Base-by-base conservation (phyloP, 129 eudicot genomes). In the Centrapalus pauciflorus region DNA sequence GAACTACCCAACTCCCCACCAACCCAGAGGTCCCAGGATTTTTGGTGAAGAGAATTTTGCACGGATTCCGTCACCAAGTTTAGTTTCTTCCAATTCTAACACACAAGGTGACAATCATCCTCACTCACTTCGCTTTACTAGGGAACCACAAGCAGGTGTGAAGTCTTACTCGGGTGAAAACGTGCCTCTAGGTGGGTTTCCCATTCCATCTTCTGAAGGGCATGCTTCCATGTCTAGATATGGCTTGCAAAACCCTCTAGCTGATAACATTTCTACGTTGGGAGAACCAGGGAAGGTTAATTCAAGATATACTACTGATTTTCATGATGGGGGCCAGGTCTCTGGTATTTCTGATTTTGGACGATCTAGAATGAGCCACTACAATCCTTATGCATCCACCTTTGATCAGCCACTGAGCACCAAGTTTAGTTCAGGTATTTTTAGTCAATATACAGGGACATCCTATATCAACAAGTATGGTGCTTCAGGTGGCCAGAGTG, bases 371-470 rank as follows among this genome's bases (percentile, higher is more conserved):
- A 70, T 81, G 19, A 75, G 49, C 33, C 88, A 85, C 56, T 88
- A 83, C 73, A 88, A 85, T 66, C 95, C 98, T 30, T 85, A 81
- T 74, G 95, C 95, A 50, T 88, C 96, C 20, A 87, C 90, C 29
- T 83, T 84, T 51, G 85, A 88, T 62, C 83, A 81, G 79, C 96
- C 98, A 37, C 35, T 79, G 52, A 79, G 73, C 75, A 66, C 83
- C 69, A 77, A 85, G 14, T 81, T 82, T 66, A 78, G 82, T 70
- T 70, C 84, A 5, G 68, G 61, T 82, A 65, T 63, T 70, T 14
- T 55, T 14, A 71, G 26, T 67, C 90, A 76, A 69, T 82, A 63
- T 26, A 76, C 76, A 8, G 81, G 51, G 16, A 37, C 61, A 29
- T 66, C 77, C 38, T 35, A 41, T 40, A 35, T 64, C 61, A 75